These are phyloP conservation scores for Tetrahymena elliotti DNA, from an alignment of 73 alveolate genomes.

Conservation along the genomic window DNA sequence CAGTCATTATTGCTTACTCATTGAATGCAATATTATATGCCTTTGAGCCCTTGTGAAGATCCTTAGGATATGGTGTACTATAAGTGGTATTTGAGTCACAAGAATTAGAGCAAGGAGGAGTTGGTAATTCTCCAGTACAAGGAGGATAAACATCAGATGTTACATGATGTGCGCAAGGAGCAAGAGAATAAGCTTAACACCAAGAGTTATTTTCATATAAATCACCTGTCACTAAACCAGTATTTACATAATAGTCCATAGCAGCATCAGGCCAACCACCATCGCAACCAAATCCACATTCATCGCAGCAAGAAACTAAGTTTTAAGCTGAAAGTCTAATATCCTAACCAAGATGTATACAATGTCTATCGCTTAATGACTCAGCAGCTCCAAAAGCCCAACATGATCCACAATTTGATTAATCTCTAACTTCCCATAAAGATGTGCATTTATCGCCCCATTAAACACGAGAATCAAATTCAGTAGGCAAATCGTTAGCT, in stretches of 20 bases:
- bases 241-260: slow-evolving; percentile 57
- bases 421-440: slow-evolving; percentile 29
- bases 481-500: slow-evolving; percentile 1
- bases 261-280: slow-evolving; percentile 82
- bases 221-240: slow-evolving; percentile 65
- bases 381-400: slow-evolving; percentile 98
- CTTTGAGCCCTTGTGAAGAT: slow-evolving; percentile 26
- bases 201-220: slow-evolving; percentile 40
- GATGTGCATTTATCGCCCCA: slow-evolving; percentile 23
- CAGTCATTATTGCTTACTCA: slow-evolving; percentile 46
- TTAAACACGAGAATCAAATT: slow-evolving; percentile 13
- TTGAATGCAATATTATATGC: slow-evolving; percentile 27
- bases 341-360: slow-evolving; percentile 55
- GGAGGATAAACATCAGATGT: slow-evolving; percentile 17
- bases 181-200: slow-evolving; percentile 57
- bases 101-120: slow-evolving; percentile 54
- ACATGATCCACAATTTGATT: slow-evolving; percentile 89
- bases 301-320: slow-evolving; percentile 23
- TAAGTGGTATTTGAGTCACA: slow-evolving; percentile 45
- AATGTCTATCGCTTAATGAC: slow-evolving; percentile 89
- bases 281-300: slow-evolving; percentile 75
- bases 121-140: slow-evolving; percentile 19
- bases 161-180: slow-evolving; percentile 58
- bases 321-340: slow-evolving; percentile 30
- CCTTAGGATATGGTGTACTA: slow-evolving; percentile 25